Evolutionary conservation across 192 early-diverging fungal species (phyloP).

Genomic region (Podila clonocystis): DNA sequence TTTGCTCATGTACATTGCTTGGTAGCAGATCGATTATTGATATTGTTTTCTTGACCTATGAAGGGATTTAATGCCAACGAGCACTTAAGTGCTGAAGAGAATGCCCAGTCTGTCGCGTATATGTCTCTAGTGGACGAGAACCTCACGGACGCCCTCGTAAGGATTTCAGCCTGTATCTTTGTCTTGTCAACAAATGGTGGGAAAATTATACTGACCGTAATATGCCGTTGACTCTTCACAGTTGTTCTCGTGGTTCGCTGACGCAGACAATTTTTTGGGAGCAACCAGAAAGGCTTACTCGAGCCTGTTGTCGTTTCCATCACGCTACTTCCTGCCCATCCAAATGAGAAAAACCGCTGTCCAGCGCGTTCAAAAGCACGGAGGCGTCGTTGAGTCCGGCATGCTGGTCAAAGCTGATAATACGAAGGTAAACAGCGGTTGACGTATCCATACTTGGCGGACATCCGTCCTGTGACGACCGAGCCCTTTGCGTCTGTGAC

Average conservation of each 20-base stretch:
- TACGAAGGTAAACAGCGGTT: slow-evolving; percentile 17
- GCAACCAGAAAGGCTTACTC: slow-evolving; percentile 79
- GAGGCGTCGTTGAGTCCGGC: slow-evolving; percentile 46
- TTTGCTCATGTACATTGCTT: neutral
- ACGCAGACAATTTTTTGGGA: slow-evolving; percentile 82
- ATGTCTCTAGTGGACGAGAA: slow-evolving; percentile 80
- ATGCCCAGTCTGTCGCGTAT: slow-evolving; percentile 64
- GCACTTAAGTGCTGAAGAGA: slow-evolving; percentile 44
- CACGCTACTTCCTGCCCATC: slow-evolving; percentile 73
- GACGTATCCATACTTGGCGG: neutral
- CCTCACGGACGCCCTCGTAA: slow-evolving; percentile 78
- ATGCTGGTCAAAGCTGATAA: slow-evolving; percentile 19
- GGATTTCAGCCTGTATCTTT: neutral
- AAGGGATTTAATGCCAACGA: slow-evolving; percentile 54
- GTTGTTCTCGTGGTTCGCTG: slow-evolving; percentile 87
- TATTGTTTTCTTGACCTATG: slow-evolving; percentile 14
- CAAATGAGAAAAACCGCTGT: slow-evolving; percentile 79
- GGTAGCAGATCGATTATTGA: slow-evolving; percentile 17
- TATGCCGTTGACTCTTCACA: slow-evolving; percentile 14
- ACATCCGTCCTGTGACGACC: neutral
- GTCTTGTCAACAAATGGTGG: too few relatives aligned
- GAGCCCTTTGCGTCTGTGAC: neutral
- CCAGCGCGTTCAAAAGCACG: slow-evolving; percentile 68
- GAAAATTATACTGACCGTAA: neutral
- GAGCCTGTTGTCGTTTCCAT: slow-evolving; percentile 73